Base-by-base conservation (phyloP, 192 early-diverging fungal species). In the Spinellus fusiger region DNA sequence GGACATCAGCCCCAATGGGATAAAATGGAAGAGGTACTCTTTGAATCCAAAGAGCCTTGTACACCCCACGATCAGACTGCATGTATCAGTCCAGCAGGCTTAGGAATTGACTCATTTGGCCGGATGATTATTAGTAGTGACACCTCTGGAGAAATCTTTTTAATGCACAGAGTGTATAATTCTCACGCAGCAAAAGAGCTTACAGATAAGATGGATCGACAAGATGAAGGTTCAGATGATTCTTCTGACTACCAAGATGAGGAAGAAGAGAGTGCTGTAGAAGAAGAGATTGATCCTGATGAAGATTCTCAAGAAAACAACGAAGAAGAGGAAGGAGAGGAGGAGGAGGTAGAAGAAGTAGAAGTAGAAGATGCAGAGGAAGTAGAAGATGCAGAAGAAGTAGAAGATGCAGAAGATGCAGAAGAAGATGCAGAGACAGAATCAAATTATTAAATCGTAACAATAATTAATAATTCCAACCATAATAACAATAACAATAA, bases 1-100 rank as follows among this genome's bases (percentile, higher is more conserved):
- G 69, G 53, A 5, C 69, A 71, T 23, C 23, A 53, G 18, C 63
- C 69, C n/a, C 51, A 51, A 16, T 60, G 57, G 44, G 63, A 64
- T 20, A 67, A 67, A 54, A 20, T 34, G 4, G 44, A 33, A 0
- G 69, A 71, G 25, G 46, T 65, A 7, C 32, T 71, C 22, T 44
- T 71, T 9, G 29, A 54, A 33, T 35, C 59, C 5, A 54, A 37
- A 26, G 52, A 56, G 0, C 38, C 59, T 15, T 71, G 63, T 52
- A 18, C 15, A 44, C 13, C 40, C 7, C 13, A 5, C 10, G 10
- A 44, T 44, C 15, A 44, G 15, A 12, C 3, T 12, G 10, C 4
- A 12, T 44, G 40, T 12, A 40, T 69, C 34, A 38, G 53, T 26
- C 60, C 67, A 6, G 33, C 44, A 13, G 61, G 61, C 38, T 26